Evolutionary conservation across 176 grass and related monocot genomes (phyloP), one percentile per base, ranked within the genome.

Genomic region (Thinopyrum elongatum): DNA sequence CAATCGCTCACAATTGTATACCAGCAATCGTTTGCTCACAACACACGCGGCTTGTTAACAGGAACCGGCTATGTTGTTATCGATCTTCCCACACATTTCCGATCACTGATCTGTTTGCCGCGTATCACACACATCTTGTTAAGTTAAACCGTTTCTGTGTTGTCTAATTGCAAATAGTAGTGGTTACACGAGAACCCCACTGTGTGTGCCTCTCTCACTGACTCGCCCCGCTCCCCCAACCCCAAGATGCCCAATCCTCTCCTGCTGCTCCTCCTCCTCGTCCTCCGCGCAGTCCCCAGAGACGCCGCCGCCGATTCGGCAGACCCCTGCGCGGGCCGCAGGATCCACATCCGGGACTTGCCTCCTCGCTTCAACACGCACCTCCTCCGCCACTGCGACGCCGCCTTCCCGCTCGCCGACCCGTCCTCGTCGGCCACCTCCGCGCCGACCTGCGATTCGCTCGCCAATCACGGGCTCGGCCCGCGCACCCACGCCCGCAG

Each of bases 391-490:
- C 82, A 84, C 61, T 91, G 88, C 86, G 88, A 88, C 42, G 74
- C 84, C 65, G 81, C 85, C 59, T 92, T 90, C 90, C 84, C 90
- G 27, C 92, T 94, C 28, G 84, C 66, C 75, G 88, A 98, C 83
- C 75, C 80, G 6, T 87, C 91, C 39, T 46, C 86, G 36, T 79
- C 89, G 79, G 79, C 71, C 49, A 85, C 69, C 33, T 86, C 72
- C 58, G 21, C 21, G 29, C 85, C 87, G 16, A 35, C 87, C 53
- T 92, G 85, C 74, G 78, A 80, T 55, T 95, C 85, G 25, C 82
- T 98, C 42, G 79, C 74, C 35, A 95, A 96, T 80, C 92, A 96
- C 62, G 88, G 87, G 33, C 90, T 96, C n/a, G 90, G 92, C 3
- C 94, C 82, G 3, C 84, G 70, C n/a, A 98, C 90, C 3, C 80